Evolutionary conservation across 2,329 filamentous ascomycete genomes (phyloP).

Genomic region (Exophiala sp.): DNA sequence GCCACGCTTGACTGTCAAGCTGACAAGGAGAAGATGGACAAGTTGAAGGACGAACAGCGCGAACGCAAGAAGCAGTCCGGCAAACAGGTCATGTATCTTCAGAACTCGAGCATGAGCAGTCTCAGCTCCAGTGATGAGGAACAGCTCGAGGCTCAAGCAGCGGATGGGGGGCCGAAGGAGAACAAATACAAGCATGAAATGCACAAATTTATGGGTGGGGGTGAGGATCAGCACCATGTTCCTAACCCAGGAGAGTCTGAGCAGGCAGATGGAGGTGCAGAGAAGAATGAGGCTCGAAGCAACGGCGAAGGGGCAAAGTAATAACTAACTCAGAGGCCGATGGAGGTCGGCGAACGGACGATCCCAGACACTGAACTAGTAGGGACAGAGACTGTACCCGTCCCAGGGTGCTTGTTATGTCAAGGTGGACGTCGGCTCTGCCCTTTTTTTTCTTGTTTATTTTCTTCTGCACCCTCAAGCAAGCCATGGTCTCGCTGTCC

Average conservation of each 20-base stretch:
- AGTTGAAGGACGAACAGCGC: constrained; percentile 70
- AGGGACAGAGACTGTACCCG: too few species aligned
- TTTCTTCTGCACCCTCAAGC: too few species aligned
- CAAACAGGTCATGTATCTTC: constrained; percentile 50
- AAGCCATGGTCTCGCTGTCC: too few species aligned
- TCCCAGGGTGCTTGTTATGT: too few species aligned
- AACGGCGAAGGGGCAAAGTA: background rate
- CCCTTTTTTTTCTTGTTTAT: too few species aligned
- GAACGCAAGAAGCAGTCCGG: constrained; percentile 63
- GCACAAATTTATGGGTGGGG: constrained; percentile 23
- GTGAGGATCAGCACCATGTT: constrained; percentile 10
- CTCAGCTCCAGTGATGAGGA: constrained; percentile 54
- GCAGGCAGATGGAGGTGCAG: background rate
- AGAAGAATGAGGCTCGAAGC: background rate
- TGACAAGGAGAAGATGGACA: constrained; percentile 64
- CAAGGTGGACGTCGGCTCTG: too few species aligned
- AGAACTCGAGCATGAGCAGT: constrained; percentile 43
- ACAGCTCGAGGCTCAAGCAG: constrained; percentile 45
- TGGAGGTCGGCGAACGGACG: too few species aligned
- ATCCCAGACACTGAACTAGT: too few species aligned
- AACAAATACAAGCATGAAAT: constrained; percentile 21
- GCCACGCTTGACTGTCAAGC: constrained; percentile 65
- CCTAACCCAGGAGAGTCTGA: too few species aligned
- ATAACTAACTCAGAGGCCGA: too few species aligned
- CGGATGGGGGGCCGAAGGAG: constrained; percentile 12